Base-by-base conservation (phyloP, 306 rosid species). In the Pueraria montana region DNA sequence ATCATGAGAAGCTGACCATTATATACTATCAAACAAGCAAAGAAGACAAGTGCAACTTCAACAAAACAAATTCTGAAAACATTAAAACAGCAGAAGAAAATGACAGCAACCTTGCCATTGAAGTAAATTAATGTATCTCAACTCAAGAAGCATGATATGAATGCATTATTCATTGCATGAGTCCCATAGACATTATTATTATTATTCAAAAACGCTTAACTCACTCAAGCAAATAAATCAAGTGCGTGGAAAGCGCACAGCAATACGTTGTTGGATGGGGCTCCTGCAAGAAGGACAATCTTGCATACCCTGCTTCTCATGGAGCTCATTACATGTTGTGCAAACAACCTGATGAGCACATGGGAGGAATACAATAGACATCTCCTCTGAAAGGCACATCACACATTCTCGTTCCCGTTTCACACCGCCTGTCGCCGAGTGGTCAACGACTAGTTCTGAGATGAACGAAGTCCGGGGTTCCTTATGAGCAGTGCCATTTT, bases 281-380 rank as follows among this genome's bases (percentile, higher is more conserved):
- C 93, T 91, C 93, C 97, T 86, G 79, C 98, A 94, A 49, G 97
- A 94, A 67, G 97, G 98, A 75, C 98, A 92, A 72, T 94, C 94
- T 83, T 89, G 92, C 98, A 92, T 92, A 5, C 98, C 98, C 79
- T 91, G 97, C 77, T 91, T 92, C 84, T 89, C 94, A 69, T 94
- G 98, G 74, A 94, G 95, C 79, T 92, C 97, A 79, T 91, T 94
- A 92, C 98, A 94, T 30, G 88, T 86, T 80, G 91, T 85, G 88
- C 98, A 94, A 45, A 94, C 98, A 83, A 94, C 98, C 78, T 91
- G 98, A 74, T 94, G 97, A 0, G 98, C 97, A 71, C 95, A 94
- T 0, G 98, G 97, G 6, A 92, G 90, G 74, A 94, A 94, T 8
- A 94, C 92, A 20, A 94, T 90, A 9, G 97, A 85, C 94, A 93